Conservation (phyloP, 1,284 basidiomycete species). For the Sutorius eximius region DNA sequence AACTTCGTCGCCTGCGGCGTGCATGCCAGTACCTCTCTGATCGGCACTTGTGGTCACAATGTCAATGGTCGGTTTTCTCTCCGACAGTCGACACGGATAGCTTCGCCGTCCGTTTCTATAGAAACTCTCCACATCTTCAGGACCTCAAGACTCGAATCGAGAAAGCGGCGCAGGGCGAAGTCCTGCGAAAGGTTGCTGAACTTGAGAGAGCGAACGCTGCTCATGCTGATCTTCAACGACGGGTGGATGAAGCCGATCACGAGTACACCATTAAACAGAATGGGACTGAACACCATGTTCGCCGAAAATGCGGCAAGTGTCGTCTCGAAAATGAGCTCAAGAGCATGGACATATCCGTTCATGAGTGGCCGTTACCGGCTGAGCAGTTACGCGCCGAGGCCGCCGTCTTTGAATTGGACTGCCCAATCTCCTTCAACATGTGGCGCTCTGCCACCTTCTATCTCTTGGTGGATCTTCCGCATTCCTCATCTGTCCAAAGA, state of each 20-base stretch:
- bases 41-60: slow-evolving; percentile 21
- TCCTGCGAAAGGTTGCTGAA: slow-evolving; percentile 24
- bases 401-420: slow-evolving; percentile 45
- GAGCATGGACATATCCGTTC: slow-evolving; percentile 32
- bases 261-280: fast-evolving
- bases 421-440: slow-evolving; percentile 38
- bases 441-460: slow-evolving; percentile 45
- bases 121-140: slow-evolving; percentile 16
- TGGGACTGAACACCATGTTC: background rate
- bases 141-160: slow-evolving; percentile 33
- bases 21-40: slow-evolving; percentile 34
- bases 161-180: slow-evolving; percentile 14
- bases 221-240: slow-evolving; percentile 13
- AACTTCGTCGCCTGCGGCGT: slow-evolving; percentile 28
- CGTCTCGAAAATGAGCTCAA: slow-evolving; percentile 3
- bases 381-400: background rate
- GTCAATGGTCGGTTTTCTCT: slow-evolving; percentile 25
- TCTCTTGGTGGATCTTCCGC: slow-evolving; percentile 34
- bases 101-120: slow-evolving; percentile 37
- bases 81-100: background rate
- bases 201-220: slow-evolving; percentile 15
- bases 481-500: background rate
- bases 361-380: slow-evolving; percentile 50
- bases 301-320: background rate
- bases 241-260: slow-evolving; percentile 2